phyloP scores from a whole-genome alignment of 2,329 filamentous ascomycete genomes.

The Cercospora beticola region DNA sequence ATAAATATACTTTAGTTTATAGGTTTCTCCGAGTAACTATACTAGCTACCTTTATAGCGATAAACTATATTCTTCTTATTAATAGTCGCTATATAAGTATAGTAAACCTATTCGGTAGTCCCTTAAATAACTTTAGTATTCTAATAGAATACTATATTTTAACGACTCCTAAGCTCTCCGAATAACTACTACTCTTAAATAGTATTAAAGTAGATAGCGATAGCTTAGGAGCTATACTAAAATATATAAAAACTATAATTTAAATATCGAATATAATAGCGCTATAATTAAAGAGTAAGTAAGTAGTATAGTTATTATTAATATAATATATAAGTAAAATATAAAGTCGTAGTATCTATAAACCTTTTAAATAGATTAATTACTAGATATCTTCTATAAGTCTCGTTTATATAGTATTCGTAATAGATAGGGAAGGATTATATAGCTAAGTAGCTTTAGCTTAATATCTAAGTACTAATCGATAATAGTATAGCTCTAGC shows the following conservation, averaged over 20 bases:
- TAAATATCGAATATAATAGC: background rate
- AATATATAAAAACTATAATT: background rate
- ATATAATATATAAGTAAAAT: background rate
- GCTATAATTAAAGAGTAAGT: background rate
- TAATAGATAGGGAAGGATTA: background rate
- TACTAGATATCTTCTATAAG: background rate
- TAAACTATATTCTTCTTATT: background rate
- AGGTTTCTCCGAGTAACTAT: background rate
- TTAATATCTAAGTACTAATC: background rate
- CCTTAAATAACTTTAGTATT: background rate
- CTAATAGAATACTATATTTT: background rate
- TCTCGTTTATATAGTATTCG: background rate
- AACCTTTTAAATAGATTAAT: background rate
- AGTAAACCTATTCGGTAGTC: background rate
- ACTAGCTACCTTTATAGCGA: background rate
- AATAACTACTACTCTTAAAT: background rate
- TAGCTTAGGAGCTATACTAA: background rate
- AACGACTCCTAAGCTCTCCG: background rate
- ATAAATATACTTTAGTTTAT: background rate
- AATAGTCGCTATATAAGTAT: background rate
- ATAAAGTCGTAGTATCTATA: conserved; percentile 1
- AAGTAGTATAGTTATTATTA: background rate
- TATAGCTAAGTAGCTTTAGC: background rate
- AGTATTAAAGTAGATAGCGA: background rate
- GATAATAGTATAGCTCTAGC: background rate